Evolutionary conservation across 192 early-diverging fungal species (phyloP), one percentile per base, ranked within the genome.

Genomic region (Pilaira anomala): DNA sequence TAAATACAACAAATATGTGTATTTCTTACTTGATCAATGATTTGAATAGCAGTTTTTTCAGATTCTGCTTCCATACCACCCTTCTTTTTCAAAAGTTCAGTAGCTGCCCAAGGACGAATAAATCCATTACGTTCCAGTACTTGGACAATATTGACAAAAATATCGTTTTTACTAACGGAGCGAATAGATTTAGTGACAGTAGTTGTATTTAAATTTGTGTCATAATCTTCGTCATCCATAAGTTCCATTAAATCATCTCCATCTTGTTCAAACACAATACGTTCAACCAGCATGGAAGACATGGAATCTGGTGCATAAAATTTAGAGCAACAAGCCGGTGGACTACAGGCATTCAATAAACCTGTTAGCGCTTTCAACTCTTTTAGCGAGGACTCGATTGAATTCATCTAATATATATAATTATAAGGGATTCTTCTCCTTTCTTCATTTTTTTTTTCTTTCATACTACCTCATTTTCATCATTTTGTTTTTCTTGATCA

Each of bases 301-400:
- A 58, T 33, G 4, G 65, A 67, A 33, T 60, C 60, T 11, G 65
- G 64, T 29, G 48, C 63, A 50, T 62, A 63, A 13, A 66, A 48
- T 19, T 61, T 48, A 26, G 61, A 42, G 29, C 65, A 63, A 22
- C 68, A 69, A 5, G 60, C 45, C 7, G 44, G 63, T 16, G 63
- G 64, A 26, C 59, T 75, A 33, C 73, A 69, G 1, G 73, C 67
- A 55, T 75, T 68, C 14, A 75, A 26, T 18, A 75, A 58, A 3
- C 73, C 73, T 13, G 62, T 69, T 33, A 75, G 70, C 16, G 68
- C 60, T 9, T 57, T 56, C 0, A 75, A 56, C 29, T 75, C 67
- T 11, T 66, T 39, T 39, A 75, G 44, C 9, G 73, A 69, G 9
- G 64, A 69, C 46, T 75, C 73, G 21, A 75, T 21, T 22, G 73